Conservation (phyloP, 164 flowering plant species). For the Nymphaea thermarum region DNA sequence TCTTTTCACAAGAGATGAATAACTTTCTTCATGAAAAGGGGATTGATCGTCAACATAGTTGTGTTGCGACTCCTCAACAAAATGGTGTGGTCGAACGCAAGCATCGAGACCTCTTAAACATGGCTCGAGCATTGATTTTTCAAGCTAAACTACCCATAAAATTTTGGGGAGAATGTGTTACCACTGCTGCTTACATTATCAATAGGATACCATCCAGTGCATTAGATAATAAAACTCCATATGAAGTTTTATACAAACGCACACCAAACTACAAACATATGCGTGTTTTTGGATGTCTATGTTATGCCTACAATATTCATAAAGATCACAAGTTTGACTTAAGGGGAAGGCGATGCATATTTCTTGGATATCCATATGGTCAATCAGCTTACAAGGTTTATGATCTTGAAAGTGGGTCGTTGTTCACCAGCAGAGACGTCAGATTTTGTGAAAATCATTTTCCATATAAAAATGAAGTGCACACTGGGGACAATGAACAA, state of each 20-base stretch:
- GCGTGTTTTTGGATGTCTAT: conserved; percentile 1
- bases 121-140: background rate
- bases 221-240: no score
- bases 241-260: background rate
- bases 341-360: background rate
- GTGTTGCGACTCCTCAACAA: background rate
- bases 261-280: no score
- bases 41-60: background rate
- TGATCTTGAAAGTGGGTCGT: no score
- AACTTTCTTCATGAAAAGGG: background rate
- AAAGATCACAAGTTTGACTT: background rate
- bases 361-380: background rate
- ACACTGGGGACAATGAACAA: no score
- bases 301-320: background rate
- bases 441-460: no score
- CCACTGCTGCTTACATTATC: background rate
- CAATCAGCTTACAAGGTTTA: background rate
- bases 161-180: background rate
- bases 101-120: background rate
- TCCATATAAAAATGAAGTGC: no score
- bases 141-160: background rate
- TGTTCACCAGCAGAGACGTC: no score
- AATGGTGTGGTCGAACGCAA: background rate
- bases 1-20: background rate
- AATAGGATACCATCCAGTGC: no score